Evolutionary conservation across 257 asterid genomes (phyloP).

Genomic region (Jacaranda copaia): DNA sequence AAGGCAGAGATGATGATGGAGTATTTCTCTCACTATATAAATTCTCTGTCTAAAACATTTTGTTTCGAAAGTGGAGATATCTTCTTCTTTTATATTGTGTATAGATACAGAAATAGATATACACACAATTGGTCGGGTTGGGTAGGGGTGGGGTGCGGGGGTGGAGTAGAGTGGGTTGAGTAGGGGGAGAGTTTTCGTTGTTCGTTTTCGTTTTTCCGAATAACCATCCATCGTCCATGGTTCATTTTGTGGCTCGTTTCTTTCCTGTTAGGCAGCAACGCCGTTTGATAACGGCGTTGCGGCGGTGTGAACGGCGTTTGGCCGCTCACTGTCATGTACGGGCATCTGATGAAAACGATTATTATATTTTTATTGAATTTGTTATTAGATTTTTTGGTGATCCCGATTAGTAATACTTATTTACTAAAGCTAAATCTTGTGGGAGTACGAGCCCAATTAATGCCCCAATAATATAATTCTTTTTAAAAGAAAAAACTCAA

Average conservation of each 20-base stretch:
- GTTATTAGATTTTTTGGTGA: conserved; percentile 60
- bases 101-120: not conserved
- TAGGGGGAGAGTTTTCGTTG: conserved; percentile 3
- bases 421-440: conserved; percentile 60
- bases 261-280: conserved; percentile 48
- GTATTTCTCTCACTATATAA: conserved; percentile 37
- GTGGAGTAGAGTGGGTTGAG: not conserved
- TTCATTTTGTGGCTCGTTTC: conserved; percentile 32
- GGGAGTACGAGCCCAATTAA: conserved; percentile 54
- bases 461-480: not conserved
- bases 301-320: conserved; percentile 60
- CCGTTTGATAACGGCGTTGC: conserved; percentile 59
- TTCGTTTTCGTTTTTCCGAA: conserved; percentile 56
- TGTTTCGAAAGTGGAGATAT: conserved; percentile 32
- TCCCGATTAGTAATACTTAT: conserved; percentile 70
- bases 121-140: not conserved
- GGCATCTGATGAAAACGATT: conserved; percentile 31
- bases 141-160: not conserved
- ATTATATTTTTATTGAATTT: conserved; percentile 10
- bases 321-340: conserved; percentile 43
- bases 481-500: not conserved
- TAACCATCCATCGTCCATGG: conserved; percentile 32
- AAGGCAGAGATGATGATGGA: conserved; percentile 35
- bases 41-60: conserved; percentile 37
- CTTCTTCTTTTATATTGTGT: conserved; percentile 20